These are phyloP conservation scores for Tolypocladium ovalisporum DNA, from an alignment of 2,329 filamentous ascomycete genomes.

Conservation along the genomic window DNA sequence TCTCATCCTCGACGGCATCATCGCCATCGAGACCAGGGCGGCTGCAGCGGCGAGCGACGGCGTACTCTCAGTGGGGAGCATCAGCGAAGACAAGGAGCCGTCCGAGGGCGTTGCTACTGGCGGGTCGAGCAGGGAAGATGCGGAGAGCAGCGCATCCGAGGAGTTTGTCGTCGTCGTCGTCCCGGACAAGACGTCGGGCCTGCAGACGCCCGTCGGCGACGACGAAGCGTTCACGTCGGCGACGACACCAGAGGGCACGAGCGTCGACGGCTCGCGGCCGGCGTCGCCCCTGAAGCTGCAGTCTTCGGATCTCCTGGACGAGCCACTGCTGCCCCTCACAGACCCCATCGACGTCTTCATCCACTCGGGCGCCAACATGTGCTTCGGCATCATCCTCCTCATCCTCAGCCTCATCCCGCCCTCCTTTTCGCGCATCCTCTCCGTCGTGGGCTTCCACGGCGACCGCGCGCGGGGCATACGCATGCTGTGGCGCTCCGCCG, in stretches of 20 bases:
- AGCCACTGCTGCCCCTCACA: constrained; percentile 51
- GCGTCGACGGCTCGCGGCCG: constrained; percentile 1
- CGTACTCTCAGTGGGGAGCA: neutral
- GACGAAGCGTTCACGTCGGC: constrained; percentile 8
- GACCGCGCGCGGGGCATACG: constrained; percentile 72
- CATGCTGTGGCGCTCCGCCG: constrained; percentile 85
- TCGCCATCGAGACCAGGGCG: constrained; percentile 56
- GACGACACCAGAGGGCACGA: constrained; percentile 7
- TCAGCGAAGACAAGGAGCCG: constrained; percentile 8
- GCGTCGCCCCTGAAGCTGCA: constrained; percentile 11
- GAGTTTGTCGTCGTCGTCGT: constrained; percentile 44
- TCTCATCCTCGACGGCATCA: constrained; percentile 66
- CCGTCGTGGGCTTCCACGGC: constrained; percentile 82
- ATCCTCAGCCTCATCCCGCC: constrained; percentile 91
- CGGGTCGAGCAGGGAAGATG: constrained; percentile 8
- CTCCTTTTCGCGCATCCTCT: constrained; percentile 75
- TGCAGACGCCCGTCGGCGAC: constrained; percentile 27
- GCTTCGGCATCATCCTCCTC: constrained; percentile 76
- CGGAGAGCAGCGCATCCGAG: constrained; percentile 10
- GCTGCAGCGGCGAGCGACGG: constrained; percentile 24
- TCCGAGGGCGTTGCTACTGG: constrained; percentile 9
- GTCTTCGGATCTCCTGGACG: constrained; percentile 29
- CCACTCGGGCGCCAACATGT: constrained; percentile 79
- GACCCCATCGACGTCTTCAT: constrained; percentile 79
- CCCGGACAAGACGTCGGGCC: constrained; percentile 33